Evolutionary conservation across 2,329 filamentous ascomycete species (phyloP).

Genomic region (Diaporthe citri): DNA sequence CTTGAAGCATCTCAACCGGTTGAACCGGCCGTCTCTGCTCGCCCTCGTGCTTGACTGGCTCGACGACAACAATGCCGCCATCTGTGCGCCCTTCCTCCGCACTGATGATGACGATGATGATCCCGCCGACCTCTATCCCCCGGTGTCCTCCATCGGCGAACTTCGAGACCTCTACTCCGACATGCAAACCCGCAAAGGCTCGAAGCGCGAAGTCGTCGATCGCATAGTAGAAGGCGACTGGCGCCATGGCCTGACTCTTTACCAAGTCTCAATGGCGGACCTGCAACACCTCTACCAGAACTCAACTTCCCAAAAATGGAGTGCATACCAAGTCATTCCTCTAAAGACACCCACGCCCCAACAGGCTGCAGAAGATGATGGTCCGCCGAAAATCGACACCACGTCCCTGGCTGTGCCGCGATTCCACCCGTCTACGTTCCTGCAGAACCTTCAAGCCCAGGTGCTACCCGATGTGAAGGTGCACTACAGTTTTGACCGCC

Average conservation of each 20-base stretch:
- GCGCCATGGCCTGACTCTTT: conserved; percentile 73
- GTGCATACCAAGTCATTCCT: conserved; percentile 69
- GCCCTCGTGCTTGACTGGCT: conserved; percentile 84
- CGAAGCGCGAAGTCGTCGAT: conserved; percentile 73
- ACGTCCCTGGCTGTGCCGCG: conserved; percentile 70
- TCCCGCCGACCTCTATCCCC: conserved; percentile 75
- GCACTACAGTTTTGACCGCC: conserved; percentile 84
- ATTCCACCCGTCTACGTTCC: conserved; percentile 84
- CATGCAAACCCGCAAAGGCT: conserved; percentile 71
- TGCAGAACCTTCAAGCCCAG: conserved; percentile 80
- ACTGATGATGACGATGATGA: conserved; percentile 60
- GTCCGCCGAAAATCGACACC: conserved; percentile 57
- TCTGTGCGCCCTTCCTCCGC: conserved; percentile 71
- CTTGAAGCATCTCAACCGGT: conserved; percentile 74
- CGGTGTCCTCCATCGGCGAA: conserved; percentile 73
- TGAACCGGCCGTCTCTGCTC: conserved; percentile 79
- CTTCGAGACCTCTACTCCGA: conserved; percentile 75
- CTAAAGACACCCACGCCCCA: conserved; percentile 54
- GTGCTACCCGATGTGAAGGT: conserved; percentile 84
- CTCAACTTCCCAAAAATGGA: conserved; percentile 74
- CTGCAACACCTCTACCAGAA: conserved; percentile 76
- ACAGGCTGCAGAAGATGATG: conserved; percentile 53
- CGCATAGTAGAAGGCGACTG: conserved; percentile 77
- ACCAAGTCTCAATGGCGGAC: conserved; percentile 78
- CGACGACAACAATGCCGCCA: conserved; percentile 71